phyloP scores from a whole-genome alignment of 352 stramenopile genomes.

The Phytophthora brassicae region DNA sequence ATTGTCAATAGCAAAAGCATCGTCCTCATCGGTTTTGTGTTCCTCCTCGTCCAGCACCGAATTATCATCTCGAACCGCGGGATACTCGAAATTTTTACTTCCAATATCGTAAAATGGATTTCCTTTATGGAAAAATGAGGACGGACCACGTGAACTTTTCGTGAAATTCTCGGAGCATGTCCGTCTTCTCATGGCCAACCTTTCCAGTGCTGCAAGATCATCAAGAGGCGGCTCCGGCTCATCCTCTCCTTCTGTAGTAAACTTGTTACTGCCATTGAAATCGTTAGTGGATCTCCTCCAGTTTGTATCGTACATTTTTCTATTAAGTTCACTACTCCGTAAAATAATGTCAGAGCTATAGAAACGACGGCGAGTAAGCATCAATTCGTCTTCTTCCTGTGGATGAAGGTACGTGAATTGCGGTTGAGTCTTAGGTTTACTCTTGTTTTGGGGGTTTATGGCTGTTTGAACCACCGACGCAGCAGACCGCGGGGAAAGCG shows the following conservation, averaged over 20 bases:
- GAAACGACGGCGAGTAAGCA: slow-evolving; percentile 47
- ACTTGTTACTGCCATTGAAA: slow-evolving; percentile 22
- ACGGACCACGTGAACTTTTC: slow-evolving; percentile 26
- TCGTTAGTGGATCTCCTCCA: slow-evolving; percentile 13
- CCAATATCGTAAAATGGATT: slow-evolving; percentile 6
- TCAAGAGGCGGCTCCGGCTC: slow-evolving; percentile 29
- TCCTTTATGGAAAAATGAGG: slow-evolving; percentile 27
- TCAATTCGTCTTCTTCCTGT: slow-evolving; percentile 11
- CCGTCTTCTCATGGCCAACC: slow-evolving; percentile 19
- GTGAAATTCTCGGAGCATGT: slow-evolving; percentile 48
- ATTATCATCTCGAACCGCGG: slow-evolving; percentile 3
- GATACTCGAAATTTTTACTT: slow-evolving; percentile 12
- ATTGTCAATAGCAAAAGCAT: slow-evolving; percentile 10
- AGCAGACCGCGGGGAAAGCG: slow-evolving; percentile 26
- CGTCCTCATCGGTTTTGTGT: slow-evolving; percentile 29
- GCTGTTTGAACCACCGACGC: slow-evolving; percentile 17
- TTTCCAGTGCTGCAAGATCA: slow-evolving; percentile 20
- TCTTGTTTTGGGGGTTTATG: slow-evolving; percentile 3
- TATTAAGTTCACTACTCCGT: slow-evolving; percentile 17
- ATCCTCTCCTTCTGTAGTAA: slow-evolving; percentile 14
- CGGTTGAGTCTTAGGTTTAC: background rate
- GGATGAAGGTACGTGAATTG: slow-evolving; percentile 8
- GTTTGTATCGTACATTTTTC: slow-evolving; percentile 12
- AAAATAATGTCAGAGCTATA: slow-evolving; percentile 64
- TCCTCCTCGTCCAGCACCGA: slow-evolving; percentile 23